These are phyloP conservation scores for Stromatinia cepivora DNA, from an alignment of 2,329 filamentous ascomycete genomes.

Conservation along the genomic window DNA sequence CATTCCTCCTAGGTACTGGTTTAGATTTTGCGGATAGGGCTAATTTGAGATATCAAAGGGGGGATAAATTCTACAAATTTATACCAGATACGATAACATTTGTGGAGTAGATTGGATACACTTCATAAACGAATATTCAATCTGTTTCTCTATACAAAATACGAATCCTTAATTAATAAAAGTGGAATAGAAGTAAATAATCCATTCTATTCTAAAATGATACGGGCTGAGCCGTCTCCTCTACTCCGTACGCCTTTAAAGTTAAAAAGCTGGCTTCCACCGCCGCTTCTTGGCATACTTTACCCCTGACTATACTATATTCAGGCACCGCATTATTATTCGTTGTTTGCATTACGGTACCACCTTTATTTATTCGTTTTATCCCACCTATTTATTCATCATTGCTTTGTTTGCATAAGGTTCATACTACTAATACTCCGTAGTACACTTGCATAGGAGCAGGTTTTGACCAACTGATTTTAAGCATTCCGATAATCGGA, in stretches of 20 bases:
- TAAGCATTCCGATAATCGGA: background rate
- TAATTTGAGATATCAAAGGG: too few species aligned
- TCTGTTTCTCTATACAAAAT: too few species aligned
- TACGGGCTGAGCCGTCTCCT: conserved; percentile 12
- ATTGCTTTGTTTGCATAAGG: background rate
- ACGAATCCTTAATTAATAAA: too few species aligned
- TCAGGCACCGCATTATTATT: conserved; percentile 28
- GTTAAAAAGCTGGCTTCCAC: conserved; percentile 9
- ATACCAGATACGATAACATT: too few species aligned
- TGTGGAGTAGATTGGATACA: too few species aligned
- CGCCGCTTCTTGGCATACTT: conserved; percentile 18
- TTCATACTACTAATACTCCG: background rate
- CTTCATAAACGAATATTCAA: too few species aligned
- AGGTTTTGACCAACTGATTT: too few species aligned
- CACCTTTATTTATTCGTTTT: background rate
- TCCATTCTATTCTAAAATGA: background rate
- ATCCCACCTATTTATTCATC: background rate
- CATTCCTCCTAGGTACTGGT: too few species aligned
- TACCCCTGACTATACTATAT: conserved; percentile 30
- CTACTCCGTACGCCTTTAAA: too few species aligned
- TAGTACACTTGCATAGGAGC: conserved; percentile 1
- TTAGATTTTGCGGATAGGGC: too few species aligned
- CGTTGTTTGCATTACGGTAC: background rate
- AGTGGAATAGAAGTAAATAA: too few species aligned
- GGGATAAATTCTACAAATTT: too few species aligned